Percentiles rank a stretch among this genome's conserved stretches.
These are phyloP conservation scores for Pseudopithomyces chartarum DNA, from an alignment of 2,329 filamentous ascomycete species.

Conservation along the genomic window DNA sequence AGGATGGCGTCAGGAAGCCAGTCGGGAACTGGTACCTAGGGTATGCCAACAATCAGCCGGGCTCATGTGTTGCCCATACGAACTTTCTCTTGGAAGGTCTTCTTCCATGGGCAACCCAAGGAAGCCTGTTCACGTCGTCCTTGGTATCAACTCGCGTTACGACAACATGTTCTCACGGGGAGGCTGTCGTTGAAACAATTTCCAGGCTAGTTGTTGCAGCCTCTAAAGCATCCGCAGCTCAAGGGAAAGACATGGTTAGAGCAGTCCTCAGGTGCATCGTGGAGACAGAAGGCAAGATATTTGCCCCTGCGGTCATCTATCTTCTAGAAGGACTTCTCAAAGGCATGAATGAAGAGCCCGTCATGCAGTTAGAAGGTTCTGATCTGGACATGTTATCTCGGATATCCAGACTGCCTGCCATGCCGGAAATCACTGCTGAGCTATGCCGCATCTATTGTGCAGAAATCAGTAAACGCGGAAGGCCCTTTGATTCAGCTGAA, in stretches of 20 bases:
- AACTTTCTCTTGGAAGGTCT: constrained; percentile 48
- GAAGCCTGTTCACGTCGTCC: constrained; percentile 49
- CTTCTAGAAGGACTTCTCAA: constrained; percentile 49
- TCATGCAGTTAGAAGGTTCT: constrained; percentile 16
- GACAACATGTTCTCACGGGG: constrained; percentile 49
- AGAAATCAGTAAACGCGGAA: constrained; percentile 27
- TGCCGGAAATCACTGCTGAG: constrained; percentile 52
- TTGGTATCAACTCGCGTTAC: constrained; percentile 35
- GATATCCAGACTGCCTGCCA: constrained; percentile 43
- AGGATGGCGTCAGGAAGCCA: constrained; percentile 53
- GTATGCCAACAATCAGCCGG: constrained; percentile 21
- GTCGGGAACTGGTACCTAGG: constrained; percentile 53
- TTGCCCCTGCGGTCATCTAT: constrained; percentile 50
- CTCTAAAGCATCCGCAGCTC: background rate
- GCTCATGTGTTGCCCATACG: constrained; percentile 25
- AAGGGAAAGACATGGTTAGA: background rate
- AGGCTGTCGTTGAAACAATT: constrained; percentile 44
- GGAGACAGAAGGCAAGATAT: constrained; percentile 42
- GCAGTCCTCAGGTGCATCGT: constrained; percentile 43
- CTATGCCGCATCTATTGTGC: constrained; percentile 38
- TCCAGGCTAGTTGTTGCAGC: constrained; percentile 30
- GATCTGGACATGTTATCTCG: constrained; percentile 43
- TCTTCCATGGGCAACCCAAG: constrained; percentile 55
- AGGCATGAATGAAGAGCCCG: constrained; percentile 28
- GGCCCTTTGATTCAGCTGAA: background rate